Percentiles rank a stretch among this genome's conserved stretches.
phyloP scores from a whole-genome alignment of 257 asterid species.

The Parsonsia alboflavescens region DNA sequence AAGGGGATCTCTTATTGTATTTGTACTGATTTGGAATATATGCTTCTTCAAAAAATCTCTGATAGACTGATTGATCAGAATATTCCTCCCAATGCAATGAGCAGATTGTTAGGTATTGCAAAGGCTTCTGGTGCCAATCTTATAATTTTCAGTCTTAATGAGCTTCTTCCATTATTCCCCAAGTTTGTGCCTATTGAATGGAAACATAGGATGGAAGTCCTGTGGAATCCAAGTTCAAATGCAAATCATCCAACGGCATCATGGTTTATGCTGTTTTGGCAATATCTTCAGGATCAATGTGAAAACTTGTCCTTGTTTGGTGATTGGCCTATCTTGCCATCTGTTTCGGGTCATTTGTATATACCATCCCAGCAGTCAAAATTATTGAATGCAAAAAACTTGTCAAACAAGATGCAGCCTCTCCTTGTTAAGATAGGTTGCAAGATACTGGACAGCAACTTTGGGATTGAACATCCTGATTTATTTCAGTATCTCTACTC shows the following conservation, averaged over 20 bases:
- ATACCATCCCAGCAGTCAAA: slow-evolving; percentile 60
- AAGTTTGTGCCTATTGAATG: slow-evolving; percentile 72
- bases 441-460: slow-evolving; percentile 52
- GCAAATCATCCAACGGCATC: slow-evolving; percentile 56
- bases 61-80: slow-evolving; percentile 63
- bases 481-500: slow-evolving; percentile 53
- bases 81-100: slow-evolving; percentile 50
- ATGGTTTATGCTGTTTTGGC: slow-evolving; percentile 89
- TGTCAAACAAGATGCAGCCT: slow-evolving; percentile 58
- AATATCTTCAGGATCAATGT: slow-evolving; percentile 60
- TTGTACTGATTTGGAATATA: slow-evolving; percentile 72
- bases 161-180: slow-evolving; percentile 54
- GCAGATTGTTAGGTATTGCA: slow-evolving; percentile 68
- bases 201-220: slow-evolving; percentile 57
- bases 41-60: slow-evolving; percentile 61
- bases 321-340: slow-evolving; percentile 96
- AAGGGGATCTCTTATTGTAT: slow-evolving; percentile 62
- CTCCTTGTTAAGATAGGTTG: slow-evolving; percentile 82
- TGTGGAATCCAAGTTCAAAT: slow-evolving; percentile 63
- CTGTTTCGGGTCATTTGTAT: slow-evolving; percentile 63
- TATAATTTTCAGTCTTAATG: slow-evolving; percentile 44
- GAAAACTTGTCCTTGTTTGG: slow-evolving; percentile 58
- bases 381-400: slow-evolving; percentile 49
- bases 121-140: slow-evolving; percentile 76
- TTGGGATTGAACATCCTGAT: slow-evolving; percentile 67